Conservation (phyloP, 2,329 filamentous ascomycete species). For the Xylaria sp. region DNA sequence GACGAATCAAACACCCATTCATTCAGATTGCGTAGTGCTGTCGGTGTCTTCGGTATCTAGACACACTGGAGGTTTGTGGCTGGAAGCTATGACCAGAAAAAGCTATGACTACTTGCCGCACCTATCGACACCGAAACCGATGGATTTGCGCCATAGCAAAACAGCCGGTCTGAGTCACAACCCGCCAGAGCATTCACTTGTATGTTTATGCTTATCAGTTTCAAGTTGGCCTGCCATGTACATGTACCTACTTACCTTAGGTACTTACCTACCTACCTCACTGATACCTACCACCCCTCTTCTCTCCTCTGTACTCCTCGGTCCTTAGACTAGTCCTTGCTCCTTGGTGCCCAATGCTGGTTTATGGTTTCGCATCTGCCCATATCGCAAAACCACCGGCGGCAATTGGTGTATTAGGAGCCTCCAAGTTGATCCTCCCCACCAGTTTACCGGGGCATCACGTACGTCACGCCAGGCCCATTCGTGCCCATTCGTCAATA, state of each 20-base stretch:
- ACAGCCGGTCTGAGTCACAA: conserved; percentile 24
- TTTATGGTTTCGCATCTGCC: conserved; percentile 4
- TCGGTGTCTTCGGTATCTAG: neutral
- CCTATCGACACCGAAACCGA: neutral
- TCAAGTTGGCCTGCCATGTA: neutral
- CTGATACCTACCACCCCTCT: too few species aligned
- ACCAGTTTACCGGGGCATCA: conserved; percentile 13
- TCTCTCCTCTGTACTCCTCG: too few species aligned
- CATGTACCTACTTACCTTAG: too few species aligned
- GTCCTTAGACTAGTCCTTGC: too few species aligned
- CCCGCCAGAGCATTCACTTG: neutral
- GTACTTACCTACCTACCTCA: too few species aligned
- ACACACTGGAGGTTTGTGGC: neutral
- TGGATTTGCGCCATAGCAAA: neutral
- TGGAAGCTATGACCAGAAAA: neutral
- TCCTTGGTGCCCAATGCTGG: conserved; percentile 30
- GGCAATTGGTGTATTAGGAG: conserved; percentile 17
- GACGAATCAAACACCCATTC: neutral
- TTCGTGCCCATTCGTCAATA: conserved; percentile 1
- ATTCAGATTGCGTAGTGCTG: neutral
- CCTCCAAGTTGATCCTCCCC: conserved; percentile 15
- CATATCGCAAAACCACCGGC: neutral
- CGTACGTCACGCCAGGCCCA: conserved; percentile 25
- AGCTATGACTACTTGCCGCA: neutral
- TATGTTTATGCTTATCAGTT: conserved; percentile 2